Evolutionary conservation across 2,329 filamentous ascomycete species (phyloP), one percentile per base, ranked within the genome.

Genomic region (Cytospora chrysosperma): DNA sequence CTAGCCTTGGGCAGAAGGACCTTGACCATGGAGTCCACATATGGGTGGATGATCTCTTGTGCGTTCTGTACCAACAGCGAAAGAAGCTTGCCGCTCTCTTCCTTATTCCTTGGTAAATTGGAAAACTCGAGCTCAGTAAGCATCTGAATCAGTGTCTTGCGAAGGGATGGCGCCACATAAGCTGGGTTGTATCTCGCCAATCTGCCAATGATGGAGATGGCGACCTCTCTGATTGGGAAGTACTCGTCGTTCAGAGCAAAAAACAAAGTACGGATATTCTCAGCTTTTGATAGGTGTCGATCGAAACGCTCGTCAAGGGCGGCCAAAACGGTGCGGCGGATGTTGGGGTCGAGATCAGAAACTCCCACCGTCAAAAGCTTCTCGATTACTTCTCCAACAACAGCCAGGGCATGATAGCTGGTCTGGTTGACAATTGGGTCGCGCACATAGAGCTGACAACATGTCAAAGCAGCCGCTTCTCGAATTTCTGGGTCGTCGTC

Each of bases 371-470:
- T 97, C 66, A 99, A 82, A 0, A 99, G 85, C 73, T 95, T 97
- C 77, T 98, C 93, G 64, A 99, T 97, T 34, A 99, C 95, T 74
- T 99, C 95, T 61, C 94, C 92, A 53, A 99, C 96, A 30, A 99
- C 95, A 74, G 97, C 93, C 49, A 98, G 91, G 0, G 95, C 94
- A 75, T 99, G 95, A 68, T 94, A 92, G 74, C 95, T 98, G 8
- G 94, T 97, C 77, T 99, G 95, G 71, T 97, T 95, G 71, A 99
- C 93, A 68, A 99, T 98, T 0, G 95, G 95, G 73, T 99, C 96
- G 70, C 92, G 89, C 53, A 98, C 91, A 72, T 98, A 98, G 53
- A 99, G 85, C 75, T 99, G 96, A 73, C 96, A 99, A 77, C 95
- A 98, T 6, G 96, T 99, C 66, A 99, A 82, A 19, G 95, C 93